phyloP scores from a whole-genome alignment of 345 rosid species.

The Dipteronia dyeriana region DNA sequence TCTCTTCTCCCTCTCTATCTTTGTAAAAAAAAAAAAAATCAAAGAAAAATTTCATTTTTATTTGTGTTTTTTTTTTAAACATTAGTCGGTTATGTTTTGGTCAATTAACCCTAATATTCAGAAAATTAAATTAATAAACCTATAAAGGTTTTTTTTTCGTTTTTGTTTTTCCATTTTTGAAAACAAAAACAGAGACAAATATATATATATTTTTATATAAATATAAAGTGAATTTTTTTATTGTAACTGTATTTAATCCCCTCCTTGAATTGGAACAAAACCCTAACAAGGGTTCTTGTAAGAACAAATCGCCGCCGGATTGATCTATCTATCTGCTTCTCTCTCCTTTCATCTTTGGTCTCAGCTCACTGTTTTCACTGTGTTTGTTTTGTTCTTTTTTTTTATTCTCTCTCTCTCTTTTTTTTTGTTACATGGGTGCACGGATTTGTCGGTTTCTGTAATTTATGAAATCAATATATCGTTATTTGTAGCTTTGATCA shows the following conservation, averaged over 20 bases:
- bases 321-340: constrained; percentile 37
- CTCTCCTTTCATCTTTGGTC: constrained; percentile 10
- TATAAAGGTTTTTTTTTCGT: no score
- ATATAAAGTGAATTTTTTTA: not conserved
- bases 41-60: not conserved
- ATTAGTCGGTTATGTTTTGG: constrained; percentile 40
- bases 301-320: constrained; percentile 78
- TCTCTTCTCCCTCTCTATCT: not conserved
- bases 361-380: constrained; percentile 18
- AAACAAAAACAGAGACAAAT: not conserved
- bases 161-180: no score
- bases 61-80: constrained; percentile 14
- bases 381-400: not conserved
- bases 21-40: not conserved
- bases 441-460: constrained; percentile 3
- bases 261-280: constrained; percentile 47
- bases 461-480: constrained; percentile 17
- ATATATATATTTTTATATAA: not conserved
- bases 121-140: constrained; percentile 1
- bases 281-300: constrained; percentile 89
- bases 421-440: constrained; percentile 19
- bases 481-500: constrained; percentile 16
- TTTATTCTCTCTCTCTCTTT: not conserved
- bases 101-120: constrained; percentile 36
- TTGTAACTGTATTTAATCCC: constrained; percentile 31